Percentiles rank a stretch among this genome's conserved stretches.
Evolutionary conservation across 257 asterid species (phyloP).

Genomic region (Solanum pinnatisectum): DNA sequence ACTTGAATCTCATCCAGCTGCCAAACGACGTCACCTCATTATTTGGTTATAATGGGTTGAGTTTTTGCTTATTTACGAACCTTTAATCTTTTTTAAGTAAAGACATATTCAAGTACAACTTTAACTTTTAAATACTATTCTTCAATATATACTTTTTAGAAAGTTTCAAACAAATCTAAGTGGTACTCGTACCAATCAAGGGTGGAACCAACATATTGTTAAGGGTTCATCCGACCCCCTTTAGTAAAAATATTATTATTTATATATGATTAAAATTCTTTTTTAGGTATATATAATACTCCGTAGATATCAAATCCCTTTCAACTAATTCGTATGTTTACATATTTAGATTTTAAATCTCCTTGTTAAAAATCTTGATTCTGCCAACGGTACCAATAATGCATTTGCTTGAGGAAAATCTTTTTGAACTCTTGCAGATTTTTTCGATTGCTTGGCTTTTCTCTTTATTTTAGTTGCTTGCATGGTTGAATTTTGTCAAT

Average conservation of each 20-base stretch:
- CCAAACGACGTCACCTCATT: not conserved
- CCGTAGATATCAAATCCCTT: too few species aligned
- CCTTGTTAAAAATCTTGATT: too few species aligned
- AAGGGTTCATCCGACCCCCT: too few species aligned
- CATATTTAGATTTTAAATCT: rapidly evolving
- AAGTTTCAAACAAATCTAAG: too few species aligned
- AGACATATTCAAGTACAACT: not conserved
- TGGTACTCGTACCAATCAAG: too few species aligned
- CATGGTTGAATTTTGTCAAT: not conserved
- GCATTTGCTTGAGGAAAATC: not conserved
- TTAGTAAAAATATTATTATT: too few species aligned
- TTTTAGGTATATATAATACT: too few species aligned
- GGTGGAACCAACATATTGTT: too few species aligned
- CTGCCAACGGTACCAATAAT: not conserved
- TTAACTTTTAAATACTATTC: not conserved
- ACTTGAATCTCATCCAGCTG: not conserved
- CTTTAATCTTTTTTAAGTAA: not conserved
- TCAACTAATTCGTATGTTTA: not conserved
- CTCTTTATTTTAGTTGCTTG: not conserved
- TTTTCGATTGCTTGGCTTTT: not conserved
- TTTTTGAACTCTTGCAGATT: not conserved
- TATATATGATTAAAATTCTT: too few species aligned
- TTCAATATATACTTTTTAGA: too few species aligned
- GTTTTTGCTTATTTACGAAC: not conserved
- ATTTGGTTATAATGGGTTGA: not conserved